phyloP scores from a whole-genome alignment of 2,329 filamentous ascomycete species.

The Chaetomiaceae sp. region DNA sequence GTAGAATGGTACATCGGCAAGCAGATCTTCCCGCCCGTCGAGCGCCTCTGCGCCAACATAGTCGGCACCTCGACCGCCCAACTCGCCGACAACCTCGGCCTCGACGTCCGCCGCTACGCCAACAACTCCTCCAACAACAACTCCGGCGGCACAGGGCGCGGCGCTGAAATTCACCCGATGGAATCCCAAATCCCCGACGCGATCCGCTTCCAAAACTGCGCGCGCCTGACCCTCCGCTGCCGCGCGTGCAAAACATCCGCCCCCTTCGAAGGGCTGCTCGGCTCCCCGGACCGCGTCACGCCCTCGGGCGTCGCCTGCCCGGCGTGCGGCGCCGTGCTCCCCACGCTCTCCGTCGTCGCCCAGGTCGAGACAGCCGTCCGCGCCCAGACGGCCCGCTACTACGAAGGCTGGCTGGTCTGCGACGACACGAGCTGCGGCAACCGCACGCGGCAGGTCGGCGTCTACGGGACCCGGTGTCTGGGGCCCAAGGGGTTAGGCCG shows the following conservation, averaged over 20 bases:
- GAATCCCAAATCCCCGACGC: slow-evolving; percentile 93
- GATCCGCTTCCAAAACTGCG: slow-evolving; percentile 79
- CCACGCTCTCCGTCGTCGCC: slow-evolving; percentile 71
- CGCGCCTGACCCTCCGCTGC: slow-evolving; percentile 73
- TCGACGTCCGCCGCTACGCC: slow-evolving; percentile 80
- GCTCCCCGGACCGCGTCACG: slow-evolving; percentile 56
- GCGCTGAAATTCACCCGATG: slow-evolving; percentile 75
- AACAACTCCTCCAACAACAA: slow-evolving; percentile 39
- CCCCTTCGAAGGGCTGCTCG: slow-evolving; percentile 70
- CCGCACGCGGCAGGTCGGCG: slow-evolving; percentile 85
- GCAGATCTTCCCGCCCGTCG: slow-evolving; percentile 96
- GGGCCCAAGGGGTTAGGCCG: slow-evolving; percentile 80
- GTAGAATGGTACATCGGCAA: slow-evolving; percentile 98
- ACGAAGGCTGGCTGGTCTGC: slow-evolving; percentile 87
- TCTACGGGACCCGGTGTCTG: slow-evolving; percentile 86
- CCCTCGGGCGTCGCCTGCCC: slow-evolving; percentile 72
- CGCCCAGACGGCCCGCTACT: slow-evolving; percentile 74
- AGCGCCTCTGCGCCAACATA: slow-evolving; percentile 95
- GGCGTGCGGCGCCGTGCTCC: slow-evolving; percentile 60
- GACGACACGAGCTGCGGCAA: slow-evolving; percentile 83
- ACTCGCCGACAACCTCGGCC: slow-evolving; percentile 86
- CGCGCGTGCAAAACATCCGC: slow-evolving; percentile 70
- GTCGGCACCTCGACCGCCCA: slow-evolving; percentile 84
- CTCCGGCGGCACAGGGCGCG: slow-evolving; percentile 39
- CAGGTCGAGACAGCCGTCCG: slow-evolving; percentile 86